These are phyloP conservation scores for Lactifluus rugatus DNA, from an alignment of 768 basidiomycete genomes.

Conservation along the genomic window DNA sequence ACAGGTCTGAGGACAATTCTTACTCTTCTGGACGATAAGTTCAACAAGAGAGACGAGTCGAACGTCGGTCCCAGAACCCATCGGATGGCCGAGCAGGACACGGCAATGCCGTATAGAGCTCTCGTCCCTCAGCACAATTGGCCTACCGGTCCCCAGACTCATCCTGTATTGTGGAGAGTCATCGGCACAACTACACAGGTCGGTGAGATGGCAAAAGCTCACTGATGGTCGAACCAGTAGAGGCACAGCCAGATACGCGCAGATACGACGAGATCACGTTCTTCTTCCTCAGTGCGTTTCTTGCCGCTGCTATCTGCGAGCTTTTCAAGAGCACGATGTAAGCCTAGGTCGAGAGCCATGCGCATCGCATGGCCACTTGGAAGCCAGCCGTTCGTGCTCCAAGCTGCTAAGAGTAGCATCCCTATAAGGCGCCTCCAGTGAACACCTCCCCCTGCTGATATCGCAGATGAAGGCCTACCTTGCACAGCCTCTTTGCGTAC, in stretches of 20 bases:
- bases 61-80: slow-evolving; percentile 86
- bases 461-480: slow-evolving; percentile 37
- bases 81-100: slow-evolving; percentile 68
- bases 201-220: slow-evolving; percentile 26
- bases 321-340: slow-evolving; percentile 88
- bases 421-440: slow-evolving; percentile 34
- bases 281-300: slow-evolving; percentile 67
- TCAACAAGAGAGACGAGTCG: slow-evolving; percentile 82
- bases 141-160: slow-evolving; percentile 86
- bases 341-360: slow-evolving; percentile 89
- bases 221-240: slow-evolving; percentile 97
- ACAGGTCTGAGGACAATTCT: slow-evolving; percentile 19
- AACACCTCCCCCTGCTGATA: not conserved
- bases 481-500: slow-evolving; percentile 93
- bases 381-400: slow-evolving; percentile 92
- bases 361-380: slow-evolving; percentile 94
- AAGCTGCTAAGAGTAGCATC: slow-evolving; percentile 85
- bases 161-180: slow-evolving; percentile 40
- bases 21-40: slow-evolving; percentile 85
- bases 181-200: slow-evolving; percentile 6
- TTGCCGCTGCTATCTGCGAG: slow-evolving; percentile 65
- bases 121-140: slow-evolving; percentile 84
- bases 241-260: slow-evolving; percentile 91
- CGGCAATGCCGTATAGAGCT: slow-evolving; percentile 79
- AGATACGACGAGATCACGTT: slow-evolving; percentile 83